These are phyloP conservation scores for Biscogniauxia sp. DNA, from an alignment of 2,329 filamentous ascomycete species.

Conservation along the genomic window DNA sequence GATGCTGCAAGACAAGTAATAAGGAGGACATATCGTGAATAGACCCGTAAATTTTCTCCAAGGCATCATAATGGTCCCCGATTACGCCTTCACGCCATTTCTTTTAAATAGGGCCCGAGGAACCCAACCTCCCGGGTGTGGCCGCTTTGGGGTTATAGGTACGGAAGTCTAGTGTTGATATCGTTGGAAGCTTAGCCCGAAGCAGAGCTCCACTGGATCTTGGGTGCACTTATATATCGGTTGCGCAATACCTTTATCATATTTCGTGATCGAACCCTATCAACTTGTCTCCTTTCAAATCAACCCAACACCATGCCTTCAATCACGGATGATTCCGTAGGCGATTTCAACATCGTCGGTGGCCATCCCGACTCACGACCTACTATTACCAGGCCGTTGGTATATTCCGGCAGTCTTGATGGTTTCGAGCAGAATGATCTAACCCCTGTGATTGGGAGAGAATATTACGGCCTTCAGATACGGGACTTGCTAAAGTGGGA, in stretches of 20 bases:
- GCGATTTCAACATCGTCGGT: conserved; percentile 1
- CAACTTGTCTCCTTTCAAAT: background rate
- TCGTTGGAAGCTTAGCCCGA: background rate
- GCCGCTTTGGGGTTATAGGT: background rate
- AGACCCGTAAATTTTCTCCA: background rate
- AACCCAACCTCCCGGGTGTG: background rate
- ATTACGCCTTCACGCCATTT: background rate
- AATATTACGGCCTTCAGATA: conserved; percentile 33
- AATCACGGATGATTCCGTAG: background rate
- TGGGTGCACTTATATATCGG: background rate
- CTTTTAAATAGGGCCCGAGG: background rate
- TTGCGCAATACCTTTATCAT: background rate
- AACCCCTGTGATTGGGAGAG: conserved; percentile 35
- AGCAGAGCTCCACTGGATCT: background rate
- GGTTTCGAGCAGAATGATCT: conserved; percentile 35
- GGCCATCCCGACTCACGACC: conserved; percentile 7
- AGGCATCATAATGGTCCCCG: background rate
- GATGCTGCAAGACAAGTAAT: too few relatives aligned
- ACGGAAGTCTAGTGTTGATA: background rate
- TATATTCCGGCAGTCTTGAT: conserved; percentile 42
- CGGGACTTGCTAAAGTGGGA: conserved; percentile 27
- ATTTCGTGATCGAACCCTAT: conserved; percentile 5
- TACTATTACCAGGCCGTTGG: conserved; percentile 32
- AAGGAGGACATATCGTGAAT: too few relatives aligned
- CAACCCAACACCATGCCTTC: conserved; percentile 6